Conservation (phyloP, 306 rosid species). For the Dryas drummondii region DNA sequence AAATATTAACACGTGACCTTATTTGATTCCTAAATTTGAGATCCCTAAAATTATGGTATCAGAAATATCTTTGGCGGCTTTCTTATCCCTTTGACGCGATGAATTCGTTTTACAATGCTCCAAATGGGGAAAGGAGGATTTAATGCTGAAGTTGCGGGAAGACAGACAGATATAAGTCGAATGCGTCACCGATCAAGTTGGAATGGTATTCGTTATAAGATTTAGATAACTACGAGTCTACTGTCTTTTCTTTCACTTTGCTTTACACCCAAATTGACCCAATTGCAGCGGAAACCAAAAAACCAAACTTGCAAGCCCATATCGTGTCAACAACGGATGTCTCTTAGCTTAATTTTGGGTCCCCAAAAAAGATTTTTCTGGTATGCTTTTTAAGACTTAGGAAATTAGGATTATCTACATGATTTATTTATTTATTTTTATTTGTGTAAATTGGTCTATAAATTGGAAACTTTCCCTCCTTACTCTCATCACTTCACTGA, state of each 20-base stretch:
- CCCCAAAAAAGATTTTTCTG: neutral
- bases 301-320: neutral
- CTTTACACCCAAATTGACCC: neutral
- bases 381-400: neutral
- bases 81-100: neutral
- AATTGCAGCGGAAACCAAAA: neutral
- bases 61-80: too few species aligned
- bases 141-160: neutral
- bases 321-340: neutral
- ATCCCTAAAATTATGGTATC: too few species aligned
- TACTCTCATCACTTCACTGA: conserved; percentile 17
- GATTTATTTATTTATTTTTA: neutral
- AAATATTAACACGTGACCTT: too few species aligned
- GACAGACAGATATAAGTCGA: neutral
- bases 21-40: too few species aligned
- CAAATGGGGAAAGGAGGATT: neutral
- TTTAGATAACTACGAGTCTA: neutral
- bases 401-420: neutral
- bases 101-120: neutral
- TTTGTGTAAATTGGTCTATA: conserved; percentile 11
- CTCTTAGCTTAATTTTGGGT: neutral
- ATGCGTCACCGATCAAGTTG: neutral
- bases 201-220: neutral
- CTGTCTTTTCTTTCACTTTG: neutral
- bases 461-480: conserved; percentile 15